Base-by-base conservation (phyloP, 2,329 filamentous ascomycete species). In the Golovinomyces cichoracearum region DNA sequence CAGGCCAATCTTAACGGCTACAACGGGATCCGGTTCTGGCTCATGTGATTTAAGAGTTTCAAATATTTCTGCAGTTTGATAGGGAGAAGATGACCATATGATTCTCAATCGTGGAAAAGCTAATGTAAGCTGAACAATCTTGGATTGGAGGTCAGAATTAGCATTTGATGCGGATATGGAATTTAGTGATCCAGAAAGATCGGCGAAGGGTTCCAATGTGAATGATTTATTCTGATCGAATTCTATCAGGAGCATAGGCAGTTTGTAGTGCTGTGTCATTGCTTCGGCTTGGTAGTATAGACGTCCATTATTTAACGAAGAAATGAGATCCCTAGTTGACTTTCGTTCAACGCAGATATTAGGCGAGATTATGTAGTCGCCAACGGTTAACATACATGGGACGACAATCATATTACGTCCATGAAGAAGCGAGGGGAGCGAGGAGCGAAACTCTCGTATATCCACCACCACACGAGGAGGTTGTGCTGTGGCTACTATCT, bases 201-300 rank as follows among this genome's bases (percentile, higher is more conserved):
- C 78, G 45, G 78, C 78, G 57, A 84, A 72, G 0, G 81, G 80
- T 62, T 88, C 90, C 15, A 98, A 76, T 0, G 86, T 95, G 63
- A 98, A 98, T 3, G 83, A 88, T 63, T 93, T 94, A 66, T 93
- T 88, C 61, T 93, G 82, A 61, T 94, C 86, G 62, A 98, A 98
- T 63, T 98, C 90, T 59, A 98, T 95, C 41, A 98, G 74, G 5
- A 98, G 75, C 74, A 95, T 83, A 0, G 85, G 80, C 54, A 65
- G 77, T 59, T 80, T 80, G 72, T 98, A 98, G 65, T 95, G 78
- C 61, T 83, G 76, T 51, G 92, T 80, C 88, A 98, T 95, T 45
- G 81, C 78, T 64, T 95, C 88, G 37, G 81, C 80, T 66, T 98
- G 90, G 56, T 76, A 83, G 66, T 84, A 98, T 13, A 98, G 72